Percentiles rank a stretch among this genome's conserved stretches.
Evolutionary conservation across 2,329 filamentous ascomycete genomes (phyloP).

Genomic region (Trichoderma sp.): DNA sequence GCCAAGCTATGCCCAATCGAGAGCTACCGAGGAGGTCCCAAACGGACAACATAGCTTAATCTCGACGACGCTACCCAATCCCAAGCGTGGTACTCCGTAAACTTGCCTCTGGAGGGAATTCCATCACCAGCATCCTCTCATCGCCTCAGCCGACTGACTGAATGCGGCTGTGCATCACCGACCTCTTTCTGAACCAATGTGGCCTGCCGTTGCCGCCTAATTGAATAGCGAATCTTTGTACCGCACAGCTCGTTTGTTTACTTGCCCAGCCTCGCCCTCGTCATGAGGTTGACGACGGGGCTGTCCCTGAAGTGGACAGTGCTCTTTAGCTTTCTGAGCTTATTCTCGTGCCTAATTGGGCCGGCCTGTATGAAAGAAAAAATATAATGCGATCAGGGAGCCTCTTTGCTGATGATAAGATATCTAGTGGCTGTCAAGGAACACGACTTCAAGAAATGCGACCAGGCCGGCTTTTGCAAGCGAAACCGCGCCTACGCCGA

Average conservation of each 20-base stretch:
- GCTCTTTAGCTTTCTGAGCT: conserved; percentile 60
- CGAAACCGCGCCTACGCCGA: conserved; percentile 91
- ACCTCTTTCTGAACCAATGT: conserved; percentile 15
- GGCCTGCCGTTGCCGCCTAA: conserved; percentile 7
- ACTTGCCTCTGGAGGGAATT: conserved; percentile 23
- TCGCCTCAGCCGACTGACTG: conserved; percentile 5
- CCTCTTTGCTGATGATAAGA: conserved; percentile 28
- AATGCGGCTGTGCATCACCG: not conserved
- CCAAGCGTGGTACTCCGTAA: not conserved
- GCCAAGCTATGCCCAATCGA: conserved; percentile 31
- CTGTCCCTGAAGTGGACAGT: conserved; percentile 66
- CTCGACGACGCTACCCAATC: conserved; percentile 23
- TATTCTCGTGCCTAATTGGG: conserved; percentile 61
- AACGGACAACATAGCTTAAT: conserved; percentile 39
- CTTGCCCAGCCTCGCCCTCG: conserved; percentile 24
- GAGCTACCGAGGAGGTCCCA: conserved; percentile 28
- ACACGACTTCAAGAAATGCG: conserved; percentile 95
- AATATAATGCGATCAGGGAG: not conserved
- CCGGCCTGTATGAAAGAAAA: conserved; percentile 60
- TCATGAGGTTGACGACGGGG: conserved; percentile 54
- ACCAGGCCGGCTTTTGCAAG: conserved; percentile 95
- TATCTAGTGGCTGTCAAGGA: conserved; percentile 79
- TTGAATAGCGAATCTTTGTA: not conserved
- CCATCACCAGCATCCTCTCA: conserved; percentile 6
- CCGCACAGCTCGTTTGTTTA: conserved; percentile 23